Base-by-base conservation (phyloP, 2,329 filamentous ascomycete species). In the Scopulariopsis brevicaulis region DNA sequence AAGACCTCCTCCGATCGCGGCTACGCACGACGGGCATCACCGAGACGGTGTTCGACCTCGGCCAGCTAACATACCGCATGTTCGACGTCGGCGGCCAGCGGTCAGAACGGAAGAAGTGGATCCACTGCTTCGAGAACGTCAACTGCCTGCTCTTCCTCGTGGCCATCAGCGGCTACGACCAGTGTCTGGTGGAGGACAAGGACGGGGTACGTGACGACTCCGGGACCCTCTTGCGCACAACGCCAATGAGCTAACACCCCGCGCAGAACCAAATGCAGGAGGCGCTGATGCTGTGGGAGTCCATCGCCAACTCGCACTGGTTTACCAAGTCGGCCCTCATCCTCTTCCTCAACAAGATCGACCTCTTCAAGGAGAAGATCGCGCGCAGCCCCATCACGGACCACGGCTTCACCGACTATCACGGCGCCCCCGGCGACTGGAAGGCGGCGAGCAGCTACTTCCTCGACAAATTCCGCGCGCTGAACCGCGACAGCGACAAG, bases 61-160 rank as follows among this genome's bases (percentile, higher is more conserved):
- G 90, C 64, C 89, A 96, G 67, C 79, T 96, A 63, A 96, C 91
- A 59, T 96, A 96, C 78, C 85, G 91, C 64, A 96, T 96, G 92
- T 96, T 96, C 74, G 92, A 96, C 68, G 92, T 96, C 53, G 92
- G 92, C 81, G 93, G 92, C 63, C 92, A 96, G 75, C 84, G 92
- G 71, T 96, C 90, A 7, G 92, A 96, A 76, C 86, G 92, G 70
- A 96, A 96, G 87, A 96, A 96, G 84, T 96, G 92, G 92, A 96
- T 96, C 66, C 92, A 96, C 78, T 96, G 92, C 77, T 96, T 96
- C 69, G 91, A 96, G 70, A 94, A 94, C 63, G 91, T 96, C 62
- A 91, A 94, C 67, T 92, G 90, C 64, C 79, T 97, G 57, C 78
- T 97, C 48, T 97, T 97, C 74, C 81, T 97, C 64, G 93, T 96